These are phyloP conservation scores for Pyrenophora seminiperda DNA, from an alignment of 2,329 filamentous ascomycete genomes.

Conservation along the genomic window DNA sequence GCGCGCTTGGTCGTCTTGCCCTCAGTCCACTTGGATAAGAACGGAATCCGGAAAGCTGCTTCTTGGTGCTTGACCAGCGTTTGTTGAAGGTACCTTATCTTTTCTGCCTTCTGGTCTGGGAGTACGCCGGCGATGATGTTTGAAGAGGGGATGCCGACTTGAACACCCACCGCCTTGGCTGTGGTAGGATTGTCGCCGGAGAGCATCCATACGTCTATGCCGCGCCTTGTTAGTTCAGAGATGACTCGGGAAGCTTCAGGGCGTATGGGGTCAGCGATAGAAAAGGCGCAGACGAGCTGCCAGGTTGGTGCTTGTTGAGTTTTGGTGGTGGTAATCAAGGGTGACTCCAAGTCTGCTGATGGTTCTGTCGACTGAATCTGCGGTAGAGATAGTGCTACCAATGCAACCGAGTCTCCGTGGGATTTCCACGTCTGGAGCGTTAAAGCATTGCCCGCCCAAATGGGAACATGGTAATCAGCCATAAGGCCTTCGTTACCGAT, in stretches of 20 bases:
- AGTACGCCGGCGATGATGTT: slow-evolving; percentile 89
- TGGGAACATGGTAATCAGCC: slow-evolving; percentile 44
- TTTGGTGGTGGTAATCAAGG: slow-evolving; percentile 1
- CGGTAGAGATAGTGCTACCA: slow-evolving; percentile 39
- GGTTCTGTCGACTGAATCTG: background rate
- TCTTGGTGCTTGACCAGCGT: slow-evolving; percentile 34
- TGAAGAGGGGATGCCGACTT: slow-evolving; percentile 71
- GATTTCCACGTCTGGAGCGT: slow-evolving; percentile 49
- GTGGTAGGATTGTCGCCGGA: slow-evolving; percentile 91
- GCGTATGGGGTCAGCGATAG: slow-evolving; percentile 81
- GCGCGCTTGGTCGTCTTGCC: slow-evolving; percentile 45
- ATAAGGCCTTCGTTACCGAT: slow-evolving; percentile 78
- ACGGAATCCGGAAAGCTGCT: slow-evolving; percentile 24
- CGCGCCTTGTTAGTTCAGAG: slow-evolving; percentile 64
- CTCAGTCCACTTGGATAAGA: slow-evolving; percentile 3
- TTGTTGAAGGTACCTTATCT: slow-evolving; percentile 61
- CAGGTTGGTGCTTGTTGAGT: slow-evolving; percentile 25
- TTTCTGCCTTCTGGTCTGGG: slow-evolving; percentile 78
- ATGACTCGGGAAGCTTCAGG: slow-evolving; percentile 72
- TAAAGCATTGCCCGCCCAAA: slow-evolving; percentile 27
- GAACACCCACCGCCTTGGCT: slow-evolving; percentile 75
- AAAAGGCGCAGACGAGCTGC: slow-evolving; percentile 67
- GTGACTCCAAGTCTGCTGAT: background rate
- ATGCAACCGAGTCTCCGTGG: slow-evolving; percentile 50
- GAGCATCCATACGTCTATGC: slow-evolving; percentile 85